These are phyloP conservation scores for Colletotrichum limetticola DNA, from an alignment of 2,329 filamentous ascomycete species.

Conservation along the genomic window DNA sequence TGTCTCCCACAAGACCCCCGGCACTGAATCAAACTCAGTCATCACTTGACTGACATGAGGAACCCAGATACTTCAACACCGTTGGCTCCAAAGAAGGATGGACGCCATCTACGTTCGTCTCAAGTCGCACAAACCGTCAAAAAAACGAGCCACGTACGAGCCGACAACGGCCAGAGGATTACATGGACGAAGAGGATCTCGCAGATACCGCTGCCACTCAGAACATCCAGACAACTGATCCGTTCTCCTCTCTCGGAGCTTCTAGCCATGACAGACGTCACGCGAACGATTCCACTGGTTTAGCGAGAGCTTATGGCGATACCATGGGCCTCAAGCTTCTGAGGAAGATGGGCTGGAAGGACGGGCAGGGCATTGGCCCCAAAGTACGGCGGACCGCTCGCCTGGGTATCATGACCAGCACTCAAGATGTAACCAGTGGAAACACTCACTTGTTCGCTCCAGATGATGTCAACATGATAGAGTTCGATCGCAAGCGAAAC, in stretches of 20 bases:
- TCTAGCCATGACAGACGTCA: slow-evolving; percentile 55
- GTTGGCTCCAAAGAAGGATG: slow-evolving; percentile 99
- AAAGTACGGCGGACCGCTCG: slow-evolving; percentile 81
- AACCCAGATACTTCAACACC: slow-evolving; percentile 89
- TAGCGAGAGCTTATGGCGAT: slow-evolving; percentile 79
- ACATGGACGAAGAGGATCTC: slow-evolving; percentile 98
- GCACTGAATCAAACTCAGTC: slow-evolving; percentile 34
- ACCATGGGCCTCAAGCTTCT: slow-evolving; percentile 89
- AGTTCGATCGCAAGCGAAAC: slow-evolving; percentile 73
- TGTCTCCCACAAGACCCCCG: slow-evolving; percentile 45
- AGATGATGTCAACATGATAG: slow-evolving; percentile 78
- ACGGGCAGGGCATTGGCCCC: slow-evolving; percentile 91
- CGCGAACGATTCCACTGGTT: slow-evolving; percentile 66
- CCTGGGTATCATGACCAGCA: slow-evolving; percentile 61
- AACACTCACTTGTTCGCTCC: slow-evolving; percentile 84
- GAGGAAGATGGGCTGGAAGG: slow-evolving; percentile 94
- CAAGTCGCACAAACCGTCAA: slow-evolving; percentile 82
- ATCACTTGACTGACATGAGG: slow-evolving; percentile 35
- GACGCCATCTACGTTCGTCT: slow-evolving; percentile 92
- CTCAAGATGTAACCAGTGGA: slow-evolving; percentile 48
- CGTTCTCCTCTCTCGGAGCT: slow-evolving; percentile 81
- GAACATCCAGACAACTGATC: slow-evolving; percentile 76
- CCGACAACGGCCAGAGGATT: slow-evolving; percentile 82
- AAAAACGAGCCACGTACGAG: slow-evolving; percentile 67
- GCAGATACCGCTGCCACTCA: slow-evolving; percentile 85